Base-by-base conservation (phyloP, 2,329 filamentous ascomycete species). In the Podosphaera fusca region DNA sequence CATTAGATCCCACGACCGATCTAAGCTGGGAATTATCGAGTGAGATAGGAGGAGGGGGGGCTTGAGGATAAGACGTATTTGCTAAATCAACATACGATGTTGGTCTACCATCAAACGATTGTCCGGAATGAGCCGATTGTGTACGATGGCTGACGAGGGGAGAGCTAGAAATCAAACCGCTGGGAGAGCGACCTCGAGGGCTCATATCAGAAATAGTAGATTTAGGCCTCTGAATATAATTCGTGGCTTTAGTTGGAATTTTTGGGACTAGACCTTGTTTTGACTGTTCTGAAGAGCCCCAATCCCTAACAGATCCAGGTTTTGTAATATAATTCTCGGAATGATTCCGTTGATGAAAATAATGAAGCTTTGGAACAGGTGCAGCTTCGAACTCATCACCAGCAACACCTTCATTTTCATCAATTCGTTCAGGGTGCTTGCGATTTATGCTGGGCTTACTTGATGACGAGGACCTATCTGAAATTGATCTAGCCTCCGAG, bases 11-110 rank as follows among this genome's bases (percentile, higher is more conserved):
- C 31, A 98, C 82, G 14, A 79, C 82, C 57, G 77, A 81, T 59
- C 87, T 83, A 54, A 98, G 73, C 60, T 84, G 78, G 9, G 84
- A 81, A 67, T 96, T 95, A 69, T 94, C 86, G 59, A 94, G 75
- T 30, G 66, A 64, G 29, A 67, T 65, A 21, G 64, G 60, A 47
- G 63, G 61, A 50, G 68, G 67, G 31, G 66, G 61, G 10, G 65
- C 61, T 61, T 69, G 67, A 42, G 67, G 67, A 57, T 70, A 69
- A n/a, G 67, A 66, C 21, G 65, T 61, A 64, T 80, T 82, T 58
- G 82, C 72, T 52, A 83, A 69, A 63, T 83, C 80, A 47, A 66
- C 58, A 61, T 66, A 69, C 6, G 67, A 68, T 29, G 64, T 51
- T 12, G 66, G 65, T 53, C 66, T 63, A 30, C 59, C 61, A 56